Evolutionary conservation across 208 protist genomes (phyloP), one percentile per base, ranked within the genome.

Genomic region (Tetramitus jugosus): DNA sequence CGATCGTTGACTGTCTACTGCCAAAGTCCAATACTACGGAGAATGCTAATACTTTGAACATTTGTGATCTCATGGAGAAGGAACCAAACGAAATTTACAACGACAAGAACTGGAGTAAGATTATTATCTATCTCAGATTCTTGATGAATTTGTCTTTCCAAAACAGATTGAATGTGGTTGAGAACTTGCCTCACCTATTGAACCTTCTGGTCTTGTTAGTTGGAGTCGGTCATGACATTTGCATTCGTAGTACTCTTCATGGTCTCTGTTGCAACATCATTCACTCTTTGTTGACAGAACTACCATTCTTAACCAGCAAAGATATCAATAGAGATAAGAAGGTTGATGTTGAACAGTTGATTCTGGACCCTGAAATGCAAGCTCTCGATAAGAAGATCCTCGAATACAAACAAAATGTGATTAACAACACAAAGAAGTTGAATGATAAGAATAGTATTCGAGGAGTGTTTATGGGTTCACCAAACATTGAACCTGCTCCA

Each of bases 91-190:
- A 62, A 62, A 33, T 62, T 23, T 23, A 62, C n/a, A 23, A 62
- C 3, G 17, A n/a, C 56, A 62, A n/a, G 3, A 31, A 10, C 26
- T 62, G 56, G 49, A 26, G 65, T 6, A 49, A 46, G 31, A 2
- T 71, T n/a, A 23, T 29, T 17, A 13, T 74, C 7, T 74, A 74
- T n/a, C 4, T 74, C 3, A 29, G 20, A 13, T 74, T 53, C 14
- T 29, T 76, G 2, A n/a, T 76, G 26, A 43, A 60, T 29, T 31
- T 76, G 0, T 76, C 46, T 37, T 76, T 76, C 33, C 1, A 61
- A 3, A 76, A 52, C 20, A 29, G 31, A 37, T 33, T 76, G 2
- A 39, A 76, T 43, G 14, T 76, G 6, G 26, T 35, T 17, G 20
- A 60, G 8, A 42, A 76, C 31, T 43, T 76, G 2, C 69, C 43